Evolutionary conservation across 192 early-diverging fungal species (phyloP).

Genomic region (Backusella tarrabulga): DNA sequence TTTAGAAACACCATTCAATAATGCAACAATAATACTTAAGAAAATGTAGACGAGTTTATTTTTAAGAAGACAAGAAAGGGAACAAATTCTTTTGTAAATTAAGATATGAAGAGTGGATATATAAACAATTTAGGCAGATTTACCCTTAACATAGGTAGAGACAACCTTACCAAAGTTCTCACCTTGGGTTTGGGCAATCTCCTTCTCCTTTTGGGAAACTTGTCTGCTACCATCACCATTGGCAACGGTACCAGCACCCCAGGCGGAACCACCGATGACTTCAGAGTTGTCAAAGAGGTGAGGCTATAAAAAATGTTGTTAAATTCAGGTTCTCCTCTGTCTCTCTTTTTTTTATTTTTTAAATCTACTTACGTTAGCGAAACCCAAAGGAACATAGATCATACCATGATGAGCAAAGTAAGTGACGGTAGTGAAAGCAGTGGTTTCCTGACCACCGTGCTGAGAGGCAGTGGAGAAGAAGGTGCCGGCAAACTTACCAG

Average conservation of each 20-base stretch:
- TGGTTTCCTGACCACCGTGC: constrained; percentile 81
- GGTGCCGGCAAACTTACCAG: constrained; percentile 68
- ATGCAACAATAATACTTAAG: no score
- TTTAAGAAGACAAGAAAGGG: no score
- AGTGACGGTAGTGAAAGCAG: constrained; percentile 60
- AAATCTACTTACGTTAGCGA: constrained; percentile 23
- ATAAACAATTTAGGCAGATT: background rate
- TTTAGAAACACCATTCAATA: no score
- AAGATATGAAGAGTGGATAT: no score
- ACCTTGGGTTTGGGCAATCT: constrained; percentile 58
- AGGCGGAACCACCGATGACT: constrained; percentile 20
- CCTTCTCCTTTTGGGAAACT: constrained; percentile 63
- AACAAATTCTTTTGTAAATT: no score
- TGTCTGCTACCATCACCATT: constrained; percentile 64
- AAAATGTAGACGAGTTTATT: no score
- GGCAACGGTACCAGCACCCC: constrained; percentile 12
- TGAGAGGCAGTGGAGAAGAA: constrained; percentile 76
- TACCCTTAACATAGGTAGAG: constrained; percentile 13
- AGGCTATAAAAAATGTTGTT: background rate
- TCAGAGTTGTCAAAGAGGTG: constrained; percentile 47
- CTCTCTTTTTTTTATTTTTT: background rate
- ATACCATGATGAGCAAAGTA: constrained; percentile 77
- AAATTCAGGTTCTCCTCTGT: background rate
- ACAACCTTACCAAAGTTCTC: constrained; percentile 57
- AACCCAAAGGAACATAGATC: constrained; percentile 73